Evolutionary conservation across 352 stramenopile species (phyloP).

Genomic region (Pythium vanterpoolii): DNA sequence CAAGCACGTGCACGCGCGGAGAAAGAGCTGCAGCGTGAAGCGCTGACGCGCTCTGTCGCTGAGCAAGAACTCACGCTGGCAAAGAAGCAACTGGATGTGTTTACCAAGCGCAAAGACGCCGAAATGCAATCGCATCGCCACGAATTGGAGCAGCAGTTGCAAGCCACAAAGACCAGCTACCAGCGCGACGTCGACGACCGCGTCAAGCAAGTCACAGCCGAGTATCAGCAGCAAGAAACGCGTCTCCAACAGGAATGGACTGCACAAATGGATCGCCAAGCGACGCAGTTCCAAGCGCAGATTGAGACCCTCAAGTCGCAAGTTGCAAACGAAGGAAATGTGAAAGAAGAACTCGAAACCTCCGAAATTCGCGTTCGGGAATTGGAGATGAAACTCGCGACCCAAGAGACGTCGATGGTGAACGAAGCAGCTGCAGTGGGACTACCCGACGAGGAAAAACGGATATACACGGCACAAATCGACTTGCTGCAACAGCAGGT

Average conservation of each 20-base stretch:
- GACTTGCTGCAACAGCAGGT: constrained; percentile 51
- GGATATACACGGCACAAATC: constrained; percentile 51
- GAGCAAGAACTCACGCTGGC: constrained; percentile 67
- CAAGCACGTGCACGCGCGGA: constrained; percentile 52
- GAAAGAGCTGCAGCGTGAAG: constrained; percentile 60
- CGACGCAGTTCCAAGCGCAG: constrained; percentile 31
- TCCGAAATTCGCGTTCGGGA: constrained; percentile 28
- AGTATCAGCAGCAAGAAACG: constrained; percentile 30
- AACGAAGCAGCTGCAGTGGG: constrained; percentile 7
- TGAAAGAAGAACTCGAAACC: constrained; percentile 26
- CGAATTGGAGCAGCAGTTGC: constrained; percentile 48
- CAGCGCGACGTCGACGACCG: constrained; percentile 43
- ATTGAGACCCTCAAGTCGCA: constrained; percentile 32
- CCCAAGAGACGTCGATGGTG: not conserved
- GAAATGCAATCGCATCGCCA: constrained; percentile 41
- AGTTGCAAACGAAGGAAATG: constrained; percentile 27
- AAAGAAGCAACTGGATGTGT: constrained; percentile 72
- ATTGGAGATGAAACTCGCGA: constrained; percentile 29
- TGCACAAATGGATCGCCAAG: constrained; percentile 33
- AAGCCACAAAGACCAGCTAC: constrained; percentile 26
- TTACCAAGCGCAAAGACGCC: constrained; percentile 56
- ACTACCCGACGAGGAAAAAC: constrained; percentile 48
- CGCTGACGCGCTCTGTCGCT: constrained; percentile 44
- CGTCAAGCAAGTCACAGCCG: constrained; percentile 28
- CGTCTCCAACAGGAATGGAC: constrained; percentile 32